Percentiles rank a stretch among this genome's conserved stretches.
Conservation (phyloP, 495 filamentous ascomycete species). For the Hyaloscypha finlandica region DNA sequence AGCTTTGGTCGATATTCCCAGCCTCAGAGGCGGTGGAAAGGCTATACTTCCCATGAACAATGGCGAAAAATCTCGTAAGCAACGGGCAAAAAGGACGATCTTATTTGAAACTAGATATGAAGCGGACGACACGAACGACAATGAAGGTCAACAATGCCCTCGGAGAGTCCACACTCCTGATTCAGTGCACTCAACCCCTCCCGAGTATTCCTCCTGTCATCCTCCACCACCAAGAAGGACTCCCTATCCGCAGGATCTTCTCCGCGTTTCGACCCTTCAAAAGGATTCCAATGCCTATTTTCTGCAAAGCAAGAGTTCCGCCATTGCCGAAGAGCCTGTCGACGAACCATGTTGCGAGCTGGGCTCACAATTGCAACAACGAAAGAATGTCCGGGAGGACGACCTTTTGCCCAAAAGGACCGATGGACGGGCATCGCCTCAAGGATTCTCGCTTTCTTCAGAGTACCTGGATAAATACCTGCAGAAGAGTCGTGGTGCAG, state of each 20-base stretch:
- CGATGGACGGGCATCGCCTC: neutral
- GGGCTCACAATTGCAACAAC: neutral
- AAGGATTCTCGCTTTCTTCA: conserved; percentile 4
- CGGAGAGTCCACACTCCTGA: conserved; percentile 5
- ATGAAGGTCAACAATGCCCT: neutral
- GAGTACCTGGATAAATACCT: conserved; percentile 26
- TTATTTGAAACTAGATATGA: neutral
- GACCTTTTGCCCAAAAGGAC: neutral
- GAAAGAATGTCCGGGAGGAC: neutral
- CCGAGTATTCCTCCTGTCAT: conserved; percentile 17
- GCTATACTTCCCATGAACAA: neutral
- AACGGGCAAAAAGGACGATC: neutral
- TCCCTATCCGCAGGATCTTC: conserved; percentile 4
- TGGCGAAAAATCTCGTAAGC: neutral
- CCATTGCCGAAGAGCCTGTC: neutral
- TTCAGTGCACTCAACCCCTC: conserved; percentile 16
- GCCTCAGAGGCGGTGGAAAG: neutral
- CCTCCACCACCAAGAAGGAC: neutral
- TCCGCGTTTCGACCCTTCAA: neutral
- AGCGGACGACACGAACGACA: neutral
- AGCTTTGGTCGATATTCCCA: conserved; percentile 2
- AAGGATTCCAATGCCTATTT: neutral
- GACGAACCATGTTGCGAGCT: conserved; percentile 3
- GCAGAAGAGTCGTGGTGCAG: conserved; percentile 1
- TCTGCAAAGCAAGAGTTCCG: neutral